Evolutionary conservation across 2,329 filamentous ascomycete species (phyloP).

Genomic region (Capronia epimyces): DNA sequence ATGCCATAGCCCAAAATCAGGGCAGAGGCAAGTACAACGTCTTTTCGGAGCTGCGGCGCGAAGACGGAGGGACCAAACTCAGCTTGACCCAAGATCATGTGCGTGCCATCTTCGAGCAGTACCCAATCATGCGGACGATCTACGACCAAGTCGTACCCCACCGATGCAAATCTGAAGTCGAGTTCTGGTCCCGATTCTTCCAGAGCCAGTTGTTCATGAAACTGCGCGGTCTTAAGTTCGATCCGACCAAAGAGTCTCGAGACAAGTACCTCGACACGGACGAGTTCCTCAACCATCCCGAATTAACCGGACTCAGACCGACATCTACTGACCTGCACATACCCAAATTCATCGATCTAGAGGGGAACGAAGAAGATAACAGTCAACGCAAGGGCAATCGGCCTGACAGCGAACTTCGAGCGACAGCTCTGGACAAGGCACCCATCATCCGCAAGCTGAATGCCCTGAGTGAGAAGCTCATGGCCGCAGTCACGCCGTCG

Average conservation of each 20-base stretch:
- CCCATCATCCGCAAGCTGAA: conserved; percentile 88
- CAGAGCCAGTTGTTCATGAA: conserved; percentile 85
- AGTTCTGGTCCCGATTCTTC: conserved; percentile 95
- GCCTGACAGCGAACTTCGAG: conserved; percentile 85
- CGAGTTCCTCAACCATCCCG: conserved; percentile 71
- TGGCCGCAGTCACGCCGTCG: conserved; percentile 76
- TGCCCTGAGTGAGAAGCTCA: conserved; percentile 84
- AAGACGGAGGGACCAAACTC: conserved; percentile 67
- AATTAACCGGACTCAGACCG: conserved; percentile 46
- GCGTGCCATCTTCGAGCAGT: conserved; percentile 85
- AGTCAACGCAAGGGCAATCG: conserved; percentile 81
- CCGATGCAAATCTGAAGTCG: conserved; percentile 52
- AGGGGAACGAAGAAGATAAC: conserved; percentile 91
- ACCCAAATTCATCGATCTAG: conserved; percentile 84
- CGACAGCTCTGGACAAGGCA: conserved; percentile 65
- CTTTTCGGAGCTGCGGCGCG: conserved; percentile 78
- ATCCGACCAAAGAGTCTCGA: conserved; percentile 62
- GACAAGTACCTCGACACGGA: conserved; percentile 49
- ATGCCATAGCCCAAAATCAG: conserved; percentile 84
- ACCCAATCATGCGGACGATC: conserved; percentile 80
- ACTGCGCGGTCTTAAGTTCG: conserved; percentile 80
- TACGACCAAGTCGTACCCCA: conserved; percentile 92
- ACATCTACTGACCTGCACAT: conserved; percentile 57
- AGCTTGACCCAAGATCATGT: conserved; percentile 89
- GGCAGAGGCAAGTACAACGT: conserved; percentile 90